These are phyloP conservation scores for Calvatia gigantea DNA, from an alignment of 768 basidiomycete species.

Conservation along the genomic window DNA sequence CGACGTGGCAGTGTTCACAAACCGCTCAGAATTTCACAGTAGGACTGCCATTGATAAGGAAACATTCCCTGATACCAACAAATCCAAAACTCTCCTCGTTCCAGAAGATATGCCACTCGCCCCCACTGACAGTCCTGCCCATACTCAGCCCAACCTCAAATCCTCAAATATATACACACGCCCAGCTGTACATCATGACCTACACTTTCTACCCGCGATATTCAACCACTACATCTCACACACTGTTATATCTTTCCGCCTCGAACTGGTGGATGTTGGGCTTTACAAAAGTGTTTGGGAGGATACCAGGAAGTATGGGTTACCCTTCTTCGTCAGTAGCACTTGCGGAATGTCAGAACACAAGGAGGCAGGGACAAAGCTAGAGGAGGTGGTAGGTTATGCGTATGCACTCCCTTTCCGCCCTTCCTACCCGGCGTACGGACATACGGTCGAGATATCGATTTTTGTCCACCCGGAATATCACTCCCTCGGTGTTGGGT, in stretches of 20 bases:
- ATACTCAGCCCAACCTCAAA: too few species aligned
- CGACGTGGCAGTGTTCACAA: too few species aligned
- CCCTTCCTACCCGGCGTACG: constrained; percentile 18
- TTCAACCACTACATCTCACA: constrained; percentile 20
- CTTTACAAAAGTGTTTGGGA: constrained; percentile 2
- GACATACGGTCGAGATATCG: constrained; percentile 20
- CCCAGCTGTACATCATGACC: constrained; percentile 11
- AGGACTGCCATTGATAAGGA: too few species aligned
- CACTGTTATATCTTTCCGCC: constrained; percentile 18
- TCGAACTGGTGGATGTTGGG: constrained; percentile 11
- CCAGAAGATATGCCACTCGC: too few species aligned
- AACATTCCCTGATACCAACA: too few species aligned
- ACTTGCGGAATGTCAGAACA: background rate
- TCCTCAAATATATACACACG: constrained; percentile 12
- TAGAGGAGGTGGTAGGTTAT: constrained; percentile 15
- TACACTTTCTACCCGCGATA: constrained; percentile 17
- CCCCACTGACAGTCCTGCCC: too few species aligned
- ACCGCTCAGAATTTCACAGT: too few species aligned
- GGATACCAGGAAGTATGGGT: background rate
- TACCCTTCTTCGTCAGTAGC: background rate
- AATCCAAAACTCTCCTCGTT: too few species aligned
- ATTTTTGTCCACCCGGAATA: constrained; percentile 17
- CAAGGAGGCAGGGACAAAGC: background rate
- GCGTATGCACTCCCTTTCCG: constrained; percentile 17
- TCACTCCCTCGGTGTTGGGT: constrained; percentile 13